Evolutionary conservation across 306 rosid genomes (phyloP), one percentile per base, ranked within the genome.

Genomic region (Comarum palustre): DNA sequence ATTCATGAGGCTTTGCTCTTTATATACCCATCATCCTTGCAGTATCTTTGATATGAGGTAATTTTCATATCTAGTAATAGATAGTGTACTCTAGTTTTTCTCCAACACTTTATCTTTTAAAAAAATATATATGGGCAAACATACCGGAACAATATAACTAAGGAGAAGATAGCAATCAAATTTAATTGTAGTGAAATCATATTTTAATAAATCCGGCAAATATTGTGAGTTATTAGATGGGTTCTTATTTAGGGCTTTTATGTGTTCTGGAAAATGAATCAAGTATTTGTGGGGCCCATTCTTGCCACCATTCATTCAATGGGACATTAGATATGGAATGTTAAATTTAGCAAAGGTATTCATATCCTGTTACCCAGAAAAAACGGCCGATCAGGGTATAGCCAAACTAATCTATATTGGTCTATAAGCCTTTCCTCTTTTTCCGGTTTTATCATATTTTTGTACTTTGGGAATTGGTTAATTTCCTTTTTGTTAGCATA

Each of bases 31-130:
- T 71, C 78, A 61, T 74, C 73, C 78, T 36, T n/a, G 72, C 54
- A 45, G 76, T 73, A 75, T 80, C 72, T 39, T 71, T 74, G 84
- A 75, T 68, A 69, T 31, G 15, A 87, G 95, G 95, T 89, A 89
- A 80, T 51, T 39, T 36, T 43, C 63, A 39, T 29, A 31, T 66
- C 43, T 39, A 54, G 48, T 38, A 48, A n/a, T 25, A 22, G 31
- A 10, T 69, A 34, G 19, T 51, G 22, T 69, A 34, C 8, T 20
- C 8, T 10, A 5, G 3, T 68, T 31, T 19, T 69, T 31, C 14
- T 51, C 11, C 24, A 3, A 52, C 50, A 22, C 25, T 15, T 52
- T 52, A 5, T 34, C 20, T 19, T 43, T 43, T 47, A 27, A 29
- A 19, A 31, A 12, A 22, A 52, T 34, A 34, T 38, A 24, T 36